phyloP scores from a whole-genome alignment of 352 stramenopile species.

The Pythium rhizo-oryzae region DNA sequence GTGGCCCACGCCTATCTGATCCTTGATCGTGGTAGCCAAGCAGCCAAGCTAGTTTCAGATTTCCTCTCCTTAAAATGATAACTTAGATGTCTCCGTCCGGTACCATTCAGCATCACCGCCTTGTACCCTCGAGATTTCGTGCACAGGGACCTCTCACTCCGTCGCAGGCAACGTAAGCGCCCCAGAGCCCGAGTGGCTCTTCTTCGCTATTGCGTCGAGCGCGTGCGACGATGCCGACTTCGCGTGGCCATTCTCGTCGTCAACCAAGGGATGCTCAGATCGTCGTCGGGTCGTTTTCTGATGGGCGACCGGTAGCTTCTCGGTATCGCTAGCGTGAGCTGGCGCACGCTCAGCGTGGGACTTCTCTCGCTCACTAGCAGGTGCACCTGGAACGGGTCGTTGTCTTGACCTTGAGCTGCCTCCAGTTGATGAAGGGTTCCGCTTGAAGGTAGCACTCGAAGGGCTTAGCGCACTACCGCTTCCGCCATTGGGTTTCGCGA shows the following conservation, averaged over 20 bases:
- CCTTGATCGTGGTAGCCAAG: no score
- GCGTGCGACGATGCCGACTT: constrained; percentile 6
- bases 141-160: not conserved
- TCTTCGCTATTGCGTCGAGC: constrained; percentile 15
- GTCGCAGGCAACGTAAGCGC: constrained; percentile 8
- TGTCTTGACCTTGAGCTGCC: constrained; percentile 40
- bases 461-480: constrained; percentile 10
- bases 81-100: constrained; percentile 12
- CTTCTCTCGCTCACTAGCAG: constrained; percentile 36
- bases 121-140: not conserved
- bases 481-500: not conserved
- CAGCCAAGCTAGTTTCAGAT: no score
- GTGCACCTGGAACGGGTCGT: constrained; percentile 26
- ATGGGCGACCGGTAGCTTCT: constrained; percentile 49
- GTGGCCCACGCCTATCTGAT: no score
- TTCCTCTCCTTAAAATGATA: constrained; percentile 4
- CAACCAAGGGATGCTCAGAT: constrained; percentile 39
- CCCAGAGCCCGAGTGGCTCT: constrained; percentile 6
- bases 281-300: constrained; percentile 50
- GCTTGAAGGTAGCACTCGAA: constrained; percentile 44
- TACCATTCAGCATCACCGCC: no score
- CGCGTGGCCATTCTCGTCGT: constrained; percentile 29
- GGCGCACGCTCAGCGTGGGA: constrained; percentile 47
- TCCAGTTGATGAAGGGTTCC: constrained; percentile 49
- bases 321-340: constrained; percentile 43